Evolutionary conservation across 2,329 filamentous ascomycete species (phyloP).

Genomic region (Elsinoe perseae): DNA sequence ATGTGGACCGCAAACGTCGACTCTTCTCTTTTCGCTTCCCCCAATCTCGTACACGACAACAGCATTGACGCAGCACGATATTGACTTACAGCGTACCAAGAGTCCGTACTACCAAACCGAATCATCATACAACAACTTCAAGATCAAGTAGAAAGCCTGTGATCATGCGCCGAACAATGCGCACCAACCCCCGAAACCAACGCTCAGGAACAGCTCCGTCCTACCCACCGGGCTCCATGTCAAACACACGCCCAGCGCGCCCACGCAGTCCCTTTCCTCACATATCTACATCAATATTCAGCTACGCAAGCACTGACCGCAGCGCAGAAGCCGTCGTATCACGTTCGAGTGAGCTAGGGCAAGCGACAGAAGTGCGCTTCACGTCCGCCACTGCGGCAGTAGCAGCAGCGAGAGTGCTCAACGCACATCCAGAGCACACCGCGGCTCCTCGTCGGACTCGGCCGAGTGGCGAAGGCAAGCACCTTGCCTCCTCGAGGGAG

Average conservation of each 20-base stretch:
- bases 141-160: background rate
- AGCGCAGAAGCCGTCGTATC: background rate
- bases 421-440: background rate
- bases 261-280: background rate
- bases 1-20: background rate
- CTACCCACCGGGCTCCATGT: background rate
- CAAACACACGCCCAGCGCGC: background rate
- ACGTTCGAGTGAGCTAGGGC: background rate
- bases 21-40: background rate
- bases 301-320: slow-evolving; percentile 3
- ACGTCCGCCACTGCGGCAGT: slow-evolving; percentile 9
- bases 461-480: background rate
- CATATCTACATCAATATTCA: background rate
- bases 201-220: background rate
- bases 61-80: background rate
- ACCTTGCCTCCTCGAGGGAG: background rate
- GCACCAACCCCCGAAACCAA: background rate
- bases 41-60: background rate
- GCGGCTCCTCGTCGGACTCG: background rate
- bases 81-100: background rate
- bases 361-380: slow-evolving; percentile 2
- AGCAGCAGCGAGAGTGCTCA: background rate
- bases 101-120: background rate
- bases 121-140: too few relatives aligned
- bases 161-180: slow-evolving; percentile 9